Percentiles rank a stretch among this genome's conserved stretches.
Evolutionary conservation across 768 basidiomycete species (phyloP).

Genomic region (Asterophora parasitica): DNA sequence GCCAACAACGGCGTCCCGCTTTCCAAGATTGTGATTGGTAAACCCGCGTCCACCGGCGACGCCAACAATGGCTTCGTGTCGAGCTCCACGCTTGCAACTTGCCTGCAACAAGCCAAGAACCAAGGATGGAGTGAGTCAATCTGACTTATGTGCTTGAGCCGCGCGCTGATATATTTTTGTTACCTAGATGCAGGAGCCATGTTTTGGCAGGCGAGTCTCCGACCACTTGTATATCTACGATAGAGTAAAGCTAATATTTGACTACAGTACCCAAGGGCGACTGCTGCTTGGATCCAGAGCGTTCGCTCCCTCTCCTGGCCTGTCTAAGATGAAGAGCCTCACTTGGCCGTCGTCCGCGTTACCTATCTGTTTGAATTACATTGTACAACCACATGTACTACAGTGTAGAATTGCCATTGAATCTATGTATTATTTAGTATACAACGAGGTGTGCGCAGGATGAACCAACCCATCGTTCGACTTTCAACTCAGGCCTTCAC

Average conservation of each 20-base stretch:
- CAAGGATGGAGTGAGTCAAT: constrained; percentile 62
- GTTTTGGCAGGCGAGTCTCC: constrained; percentile 32
- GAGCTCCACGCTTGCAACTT: constrained; percentile 50
- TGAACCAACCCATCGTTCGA: too few relatives aligned
- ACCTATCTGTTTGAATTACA: too few relatives aligned
- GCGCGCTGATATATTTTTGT: constrained; percentile 3
- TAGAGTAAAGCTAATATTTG: not conserved
- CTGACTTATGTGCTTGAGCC: constrained; percentile 1
- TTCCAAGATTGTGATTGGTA: constrained; percentile 72
- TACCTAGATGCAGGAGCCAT: constrained; percentile 30
- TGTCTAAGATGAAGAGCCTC: constrained; percentile 16
- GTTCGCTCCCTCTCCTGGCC: constrained; percentile 30
- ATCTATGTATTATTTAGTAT: too few relatives aligned
- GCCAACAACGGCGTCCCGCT: constrained; percentile 51
- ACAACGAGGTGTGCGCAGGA: too few relatives aligned
- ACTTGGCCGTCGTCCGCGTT: too few relatives aligned
- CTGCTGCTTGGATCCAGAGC: constrained; percentile 30
- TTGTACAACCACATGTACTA: too few relatives aligned
- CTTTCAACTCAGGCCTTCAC: too few relatives aligned
- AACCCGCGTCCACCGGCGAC: constrained; percentile 51
- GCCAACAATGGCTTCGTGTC: constrained; percentile 62
- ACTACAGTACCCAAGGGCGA: constrained; percentile 25
- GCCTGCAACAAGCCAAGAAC: constrained; percentile 55
- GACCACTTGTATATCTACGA: not conserved
- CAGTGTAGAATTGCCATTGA: too few relatives aligned